Evolutionary conservation across 768 basidiomycete genomes (phyloP).

Genomic region (Mycena alexandri): DNA sequence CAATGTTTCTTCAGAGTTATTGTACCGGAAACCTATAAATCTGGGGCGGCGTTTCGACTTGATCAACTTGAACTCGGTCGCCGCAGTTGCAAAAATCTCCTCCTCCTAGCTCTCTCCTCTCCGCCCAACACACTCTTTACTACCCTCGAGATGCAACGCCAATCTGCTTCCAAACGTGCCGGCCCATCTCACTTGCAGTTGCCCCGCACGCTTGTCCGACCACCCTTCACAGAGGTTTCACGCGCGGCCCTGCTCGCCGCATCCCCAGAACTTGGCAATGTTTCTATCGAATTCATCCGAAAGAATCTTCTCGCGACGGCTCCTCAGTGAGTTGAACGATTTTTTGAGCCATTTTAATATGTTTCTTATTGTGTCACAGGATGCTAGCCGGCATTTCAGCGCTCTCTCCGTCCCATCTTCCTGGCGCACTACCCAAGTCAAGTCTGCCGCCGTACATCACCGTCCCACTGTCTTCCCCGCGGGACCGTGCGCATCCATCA

Average conservation of each 20-base stretch:
- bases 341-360: constrained; percentile 36
- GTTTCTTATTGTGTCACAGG: constrained; percentile 48
- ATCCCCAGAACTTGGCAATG: constrained; percentile 73
- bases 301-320: constrained; percentile 65
- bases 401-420: constrained; percentile 67
- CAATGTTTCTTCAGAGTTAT: constrained; percentile 21
- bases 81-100: constrained; percentile 14
- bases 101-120: neutral
- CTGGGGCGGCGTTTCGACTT: neutral
- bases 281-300: constrained; percentile 79
- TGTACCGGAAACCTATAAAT: constrained; percentile 29
- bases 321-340: constrained; percentile 51
- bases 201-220: constrained; percentile 78
- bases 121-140: constrained; percentile 8
- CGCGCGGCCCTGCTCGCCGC: constrained; percentile 71
- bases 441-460: constrained; percentile 73
- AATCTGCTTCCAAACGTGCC: constrained; percentile 34
- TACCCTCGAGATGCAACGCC: constrained; percentile 18
- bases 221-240: constrained; percentile 68
- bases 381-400: constrained; percentile 68
- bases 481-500: constrained; percentile 45
- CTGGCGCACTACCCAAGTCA: constrained; percentile 73
- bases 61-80: constrained; percentile 6
- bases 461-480: constrained; percentile 52
- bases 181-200: constrained; percentile 64